Evolutionary conservation across 192 early-diverging fungal genomes (phyloP).

Genomic region (Linnemannia exigua): DNA sequence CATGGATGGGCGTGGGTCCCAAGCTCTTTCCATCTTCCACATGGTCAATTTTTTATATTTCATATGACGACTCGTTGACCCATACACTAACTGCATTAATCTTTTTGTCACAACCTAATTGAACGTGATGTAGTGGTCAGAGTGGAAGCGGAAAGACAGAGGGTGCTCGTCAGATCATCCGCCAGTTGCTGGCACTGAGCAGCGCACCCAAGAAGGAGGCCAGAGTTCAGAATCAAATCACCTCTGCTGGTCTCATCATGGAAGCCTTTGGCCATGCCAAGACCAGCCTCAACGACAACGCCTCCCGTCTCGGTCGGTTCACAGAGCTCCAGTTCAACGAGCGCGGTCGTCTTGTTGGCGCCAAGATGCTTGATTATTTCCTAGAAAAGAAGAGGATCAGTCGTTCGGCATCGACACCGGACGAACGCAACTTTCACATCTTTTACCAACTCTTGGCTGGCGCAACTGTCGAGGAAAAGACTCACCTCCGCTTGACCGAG

Average conservation of each 20-base stretch:
- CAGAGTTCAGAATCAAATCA: constrained; percentile 76
- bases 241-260: constrained; percentile 79
- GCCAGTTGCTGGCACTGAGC: constrained; percentile 77
- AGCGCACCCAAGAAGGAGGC: constrained; percentile 78
- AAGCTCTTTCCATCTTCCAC: neutral
- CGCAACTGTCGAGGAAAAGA: constrained; percentile 80
- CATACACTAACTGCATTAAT: neutral
- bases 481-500: constrained; percentile 80
- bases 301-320: constrained; percentile 88
- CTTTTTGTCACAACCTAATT: neutral
- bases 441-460: constrained; percentile 96
- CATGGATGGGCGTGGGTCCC: neutral
- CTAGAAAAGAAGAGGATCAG: constrained; percentile 89
- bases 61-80: neutral
- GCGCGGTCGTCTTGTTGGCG: constrained; percentile 90
- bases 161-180: constrained; percentile 73
- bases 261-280: constrained; percentile 93
- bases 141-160: constrained; percentile 92
- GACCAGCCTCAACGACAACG: constrained; percentile 80
- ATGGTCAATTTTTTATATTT: neutral
- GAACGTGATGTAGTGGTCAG: constrained; percentile 79
- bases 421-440: constrained; percentile 93
- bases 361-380: constrained; percentile 89
- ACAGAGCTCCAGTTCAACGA: constrained; percentile 94
- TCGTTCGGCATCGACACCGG: constrained; percentile 58